Percentiles rank a stretch among this genome's conserved stretches.
Conservation (phyloP, 2,329 filamentous ascomycete species). For the Aotearoamyces nothofagi region DNA sequence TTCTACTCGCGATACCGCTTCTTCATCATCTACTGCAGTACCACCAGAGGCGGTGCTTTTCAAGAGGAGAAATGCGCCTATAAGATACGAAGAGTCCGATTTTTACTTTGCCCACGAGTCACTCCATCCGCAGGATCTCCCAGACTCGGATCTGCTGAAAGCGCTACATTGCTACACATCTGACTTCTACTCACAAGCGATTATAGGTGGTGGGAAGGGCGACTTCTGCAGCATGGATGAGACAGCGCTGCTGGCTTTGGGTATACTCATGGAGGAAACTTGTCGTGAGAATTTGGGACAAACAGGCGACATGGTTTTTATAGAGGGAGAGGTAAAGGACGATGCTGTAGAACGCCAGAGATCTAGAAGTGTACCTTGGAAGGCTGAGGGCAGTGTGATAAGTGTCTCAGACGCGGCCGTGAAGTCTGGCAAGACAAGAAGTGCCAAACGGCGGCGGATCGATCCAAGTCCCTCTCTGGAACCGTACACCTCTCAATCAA, state of each 20-base stretch:
- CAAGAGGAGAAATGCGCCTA: slow-evolving; percentile 44
- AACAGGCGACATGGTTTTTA: slow-evolving; percentile 56
- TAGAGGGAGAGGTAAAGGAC: slow-evolving; percentile 30
- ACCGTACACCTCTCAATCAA: no score
- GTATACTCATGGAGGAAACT: slow-evolving; percentile 61
- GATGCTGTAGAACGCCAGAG: not conserved
- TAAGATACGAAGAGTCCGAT: slow-evolving; percentile 55
- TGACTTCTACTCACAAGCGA: slow-evolving; percentile 39
- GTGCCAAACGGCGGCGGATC: not conserved
- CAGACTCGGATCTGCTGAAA: slow-evolving; percentile 54
- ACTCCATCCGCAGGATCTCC: slow-evolving; percentile 38
- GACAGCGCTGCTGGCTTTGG: slow-evolving; percentile 60
- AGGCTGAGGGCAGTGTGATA: not conserved
- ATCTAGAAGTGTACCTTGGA: not conserved
- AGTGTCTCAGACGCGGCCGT: not conserved
- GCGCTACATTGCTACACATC: slow-evolving; percentile 54
- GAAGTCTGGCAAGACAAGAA: not conserved
- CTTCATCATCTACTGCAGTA: slow-evolving; percentile 23
- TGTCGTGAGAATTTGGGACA: slow-evolving; percentile 43
- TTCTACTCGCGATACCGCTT: slow-evolving; percentile 15
- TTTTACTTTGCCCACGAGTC: slow-evolving; percentile 51
- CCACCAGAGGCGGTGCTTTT: slow-evolving; percentile 61
- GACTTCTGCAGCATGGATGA: slow-evolving; percentile 55
- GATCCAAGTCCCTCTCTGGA: no score
- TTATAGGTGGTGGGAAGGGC: slow-evolving; percentile 13